A percentile compares a stretch with the other conserved stretches of the same genome.
Conservation (phyloP, 2,329 filamentous ascomycete genomes). For the Tolypocladium album region DNA sequence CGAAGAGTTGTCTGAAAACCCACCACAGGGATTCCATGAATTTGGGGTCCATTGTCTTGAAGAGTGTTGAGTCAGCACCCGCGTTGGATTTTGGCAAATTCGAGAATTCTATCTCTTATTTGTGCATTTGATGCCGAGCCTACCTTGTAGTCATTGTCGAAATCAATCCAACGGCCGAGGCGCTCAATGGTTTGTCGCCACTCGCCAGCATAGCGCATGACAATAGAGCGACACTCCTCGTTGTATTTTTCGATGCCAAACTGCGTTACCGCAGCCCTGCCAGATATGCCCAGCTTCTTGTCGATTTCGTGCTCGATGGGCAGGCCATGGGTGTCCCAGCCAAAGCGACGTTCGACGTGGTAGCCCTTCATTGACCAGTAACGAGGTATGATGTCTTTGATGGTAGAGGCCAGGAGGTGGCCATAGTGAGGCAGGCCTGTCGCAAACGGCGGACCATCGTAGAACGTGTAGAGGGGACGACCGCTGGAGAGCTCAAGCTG, state of each 20-base stretch:
- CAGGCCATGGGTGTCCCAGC: conserved; percentile 90
- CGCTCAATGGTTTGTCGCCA: conserved; percentile 85
- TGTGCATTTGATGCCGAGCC: conserved; percentile 1
- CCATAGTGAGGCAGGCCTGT: conserved; percentile 58
- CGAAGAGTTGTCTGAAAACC: conserved; percentile 88
- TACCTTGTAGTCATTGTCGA: conserved; percentile 94
- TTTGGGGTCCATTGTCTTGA: conserved; percentile 76
- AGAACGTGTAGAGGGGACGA: conserved; percentile 83
- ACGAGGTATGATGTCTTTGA: conserved; percentile 92
- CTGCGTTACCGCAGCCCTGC: conserved; percentile 76
- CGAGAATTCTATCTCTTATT: neutral
- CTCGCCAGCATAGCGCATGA: conserved; percentile 80
- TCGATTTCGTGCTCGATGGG: conserved; percentile 97
- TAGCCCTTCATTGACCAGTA: conserved; percentile 98
- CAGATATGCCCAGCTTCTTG: conserved; percentile 85
- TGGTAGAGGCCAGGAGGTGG: conserved; percentile 81
- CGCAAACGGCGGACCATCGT: conserved; percentile 75
- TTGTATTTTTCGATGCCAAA: conserved; percentile 87
- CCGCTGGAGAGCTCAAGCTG: conserved; percentile 70
- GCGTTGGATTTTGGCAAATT: neutral
- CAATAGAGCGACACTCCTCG: conserved; percentile 80
- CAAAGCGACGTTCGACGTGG: conserved; percentile 85
- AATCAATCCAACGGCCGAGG: conserved; percentile 91
- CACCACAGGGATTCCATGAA: conserved; percentile 98
- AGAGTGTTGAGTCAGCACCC: neutral